phyloP scores from a whole-genome alignment of 176 grass and related monocot species.

The Leersia perrieri region DNA sequence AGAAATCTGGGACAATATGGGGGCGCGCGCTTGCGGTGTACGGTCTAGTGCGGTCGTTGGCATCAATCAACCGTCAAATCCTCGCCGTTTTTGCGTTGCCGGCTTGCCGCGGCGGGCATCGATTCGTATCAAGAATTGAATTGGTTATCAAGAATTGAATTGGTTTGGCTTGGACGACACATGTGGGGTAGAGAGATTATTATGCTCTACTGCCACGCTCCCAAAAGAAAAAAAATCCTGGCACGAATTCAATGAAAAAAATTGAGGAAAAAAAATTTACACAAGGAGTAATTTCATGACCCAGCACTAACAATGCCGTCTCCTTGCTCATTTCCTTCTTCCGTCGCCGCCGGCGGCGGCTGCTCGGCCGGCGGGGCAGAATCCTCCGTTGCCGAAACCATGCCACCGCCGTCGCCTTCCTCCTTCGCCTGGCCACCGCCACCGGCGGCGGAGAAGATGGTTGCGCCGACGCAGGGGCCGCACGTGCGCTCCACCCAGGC shows the following conservation, averaged over 20 bases:
- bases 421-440: not conserved
- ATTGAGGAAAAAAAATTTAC: not conserved
- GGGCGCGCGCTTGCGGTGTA: too few relatives aligned
- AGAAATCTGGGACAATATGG: too few relatives aligned
- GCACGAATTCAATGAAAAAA: not conserved
- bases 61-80: conserved; percentile 37
- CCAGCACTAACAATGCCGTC: not conserved
- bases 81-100: not conserved
- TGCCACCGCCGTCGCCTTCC: not conserved
- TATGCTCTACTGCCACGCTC: not conserved
- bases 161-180: too few relatives aligned
- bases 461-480: conserved; percentile 52
- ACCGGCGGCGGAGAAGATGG: not conserved
- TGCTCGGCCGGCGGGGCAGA: not conserved
- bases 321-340: not conserved
- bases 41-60: too few relatives aligned
- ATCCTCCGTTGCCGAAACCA: not conserved
- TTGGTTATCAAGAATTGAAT: not conserved
- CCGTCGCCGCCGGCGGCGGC: not conserved
- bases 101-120: not conserved
- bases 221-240: conserved; percentile 6
- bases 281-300: not conserved
- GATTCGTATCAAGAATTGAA: not conserved
- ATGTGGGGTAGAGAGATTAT: too few relatives aligned
- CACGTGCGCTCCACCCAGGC: conserved; percentile 66